A percentile compares a stretch with the other conserved stretches of the same genome.
Evolutionary conservation across 1,284 basidiomycete species (phyloP).

Genomic region (Naganishia albida): DNA sequence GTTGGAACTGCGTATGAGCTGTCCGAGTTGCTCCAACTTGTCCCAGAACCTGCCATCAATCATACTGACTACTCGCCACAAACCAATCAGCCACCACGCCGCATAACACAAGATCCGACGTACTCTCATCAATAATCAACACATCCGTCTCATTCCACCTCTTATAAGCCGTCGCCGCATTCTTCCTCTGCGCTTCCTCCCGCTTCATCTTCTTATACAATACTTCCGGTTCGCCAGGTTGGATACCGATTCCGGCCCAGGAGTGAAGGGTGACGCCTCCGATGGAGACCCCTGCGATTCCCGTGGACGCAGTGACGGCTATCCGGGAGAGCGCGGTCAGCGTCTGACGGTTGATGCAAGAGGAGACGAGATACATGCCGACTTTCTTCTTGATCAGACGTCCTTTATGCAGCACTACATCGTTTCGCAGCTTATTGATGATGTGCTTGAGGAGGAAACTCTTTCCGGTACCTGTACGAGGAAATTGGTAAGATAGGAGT

Average conservation of each 20-base stretch:
- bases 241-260: constrained; percentile 79
- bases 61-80: constrained; percentile 76
- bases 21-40: constrained; percentile 52
- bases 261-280: constrained; percentile 88
- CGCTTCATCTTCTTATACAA: constrained; percentile 49
- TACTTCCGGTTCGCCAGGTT: constrained; percentile 64
- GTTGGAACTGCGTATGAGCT: constrained; percentile 60
- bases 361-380: constrained; percentile 69
- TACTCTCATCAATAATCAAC: constrained; percentile 92
- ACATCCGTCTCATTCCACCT: constrained; percentile 76
- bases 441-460: constrained; percentile 81
- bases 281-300: constrained; percentile 92
- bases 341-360: not conserved
- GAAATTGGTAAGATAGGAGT: not conserved
- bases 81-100: not conserved
- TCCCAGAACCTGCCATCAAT: constrained; percentile 77
- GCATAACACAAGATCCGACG: constrained; percentile 32
- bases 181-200: constrained; percentile 13
- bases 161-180: constrained; percentile 61
- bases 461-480: constrained; percentile 75
- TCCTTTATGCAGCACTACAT: constrained; percentile 18
- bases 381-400: constrained; percentile 58
- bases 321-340: not conserved
- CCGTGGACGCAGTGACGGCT: constrained; percentile 75
- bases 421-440: constrained; percentile 60